These are phyloP conservation scores for Pichia paraexigua DNA, from an alignment of 805 yeast genomes.

Conservation along the genomic window DNA sequence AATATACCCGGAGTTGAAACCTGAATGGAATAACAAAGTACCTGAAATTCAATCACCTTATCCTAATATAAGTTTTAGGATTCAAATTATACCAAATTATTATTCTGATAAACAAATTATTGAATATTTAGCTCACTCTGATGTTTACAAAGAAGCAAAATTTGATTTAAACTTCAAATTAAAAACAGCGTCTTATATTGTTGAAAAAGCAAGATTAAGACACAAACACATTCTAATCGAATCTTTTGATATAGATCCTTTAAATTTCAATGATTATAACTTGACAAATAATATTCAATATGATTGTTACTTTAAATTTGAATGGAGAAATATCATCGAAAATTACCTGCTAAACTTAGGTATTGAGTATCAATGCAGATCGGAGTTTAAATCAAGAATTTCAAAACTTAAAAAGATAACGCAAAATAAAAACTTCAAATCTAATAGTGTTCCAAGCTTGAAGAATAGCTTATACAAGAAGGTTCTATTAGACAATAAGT, in stretches of 20 bases:
- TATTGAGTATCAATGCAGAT: conserved; percentile 64
- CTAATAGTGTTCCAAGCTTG: background rate
- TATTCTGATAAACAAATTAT: conserved; percentile 43
- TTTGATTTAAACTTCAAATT: conserved; percentile 44
- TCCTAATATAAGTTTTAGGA: conserved; percentile 33
- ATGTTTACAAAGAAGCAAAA: conserved; percentile 58
- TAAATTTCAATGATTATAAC: conserved; percentile 15
- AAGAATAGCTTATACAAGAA: conserved; percentile 17
- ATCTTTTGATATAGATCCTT: conserved; percentile 18
- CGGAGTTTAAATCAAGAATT: conserved; percentile 50
- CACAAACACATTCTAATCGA: conserved; percentile 27
- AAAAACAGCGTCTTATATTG: conserved; percentile 57
- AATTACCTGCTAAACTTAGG: conserved; percentile 57
- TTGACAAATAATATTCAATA: conserved; percentile 15
- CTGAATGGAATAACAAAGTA: conserved; percentile 48
- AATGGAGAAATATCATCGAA: conserved; percentile 71
- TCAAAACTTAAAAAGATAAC: conserved; percentile 36
- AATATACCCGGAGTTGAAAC: conserved; percentile 40
- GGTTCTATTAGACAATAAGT: conserved; percentile 18
- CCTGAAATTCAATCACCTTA: conserved; percentile 35
- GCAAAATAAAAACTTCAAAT: conserved; percentile 10
- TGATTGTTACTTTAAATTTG: conserved; percentile 29
- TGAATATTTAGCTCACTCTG: conserved; percentile 44
- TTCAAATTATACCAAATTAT: conserved; percentile 45
- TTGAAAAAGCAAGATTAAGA: conserved; percentile 46